Base-by-base conservation (phyloP, 2,329 filamentous ascomycete species). In the Talaromyces piceae region DNA sequence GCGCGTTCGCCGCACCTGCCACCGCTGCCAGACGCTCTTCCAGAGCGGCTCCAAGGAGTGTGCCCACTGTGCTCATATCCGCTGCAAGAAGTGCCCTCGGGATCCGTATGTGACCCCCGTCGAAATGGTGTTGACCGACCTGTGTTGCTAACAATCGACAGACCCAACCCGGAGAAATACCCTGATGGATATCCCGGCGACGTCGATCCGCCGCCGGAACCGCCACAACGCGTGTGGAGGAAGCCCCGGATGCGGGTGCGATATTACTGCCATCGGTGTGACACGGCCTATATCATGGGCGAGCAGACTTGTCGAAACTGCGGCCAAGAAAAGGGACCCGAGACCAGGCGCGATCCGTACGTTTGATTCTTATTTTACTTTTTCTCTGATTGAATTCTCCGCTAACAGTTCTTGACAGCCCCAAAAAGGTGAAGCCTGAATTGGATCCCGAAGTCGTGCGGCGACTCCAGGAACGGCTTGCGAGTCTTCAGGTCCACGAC, bases 21-120 rank as follows among this genome's bases (percentile, higher is more conserved):
- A 94, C 68, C 76, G 81, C 60, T 95, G 90, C 66, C 65, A 79
- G 44, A 78, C 74, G 2, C 63, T 84, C 1, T 93, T 90, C 63
- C 67, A 70, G 1, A 62, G 74, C 5, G 74, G 77, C 27, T 73
- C 69, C 54, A 88, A 84, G 54, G 71, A 79, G 63, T 95, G 90
- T 65, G 68, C 74, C 6, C 75, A 74, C 33, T 95, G 90, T 67
- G 72, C 76, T 25, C 90, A 95, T 67, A 67, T 77, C 47, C 83
- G 88, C 49, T 95, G 89, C 73, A 87, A 82, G 33, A 85, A 85
- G 63, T 94, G 89, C 66, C 88, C 87, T 25, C 77, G 88, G 59
- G 83, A 89, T 61, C 88, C 88, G 78, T 89, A 79, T 67, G 86
- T 82, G 49, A 31, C 37, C 23, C 11, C 13, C n/a, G n/a, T 22